Conservation (phyloP, 73 alveolate genomes). For the Paramecium sexaurelia region DNA sequence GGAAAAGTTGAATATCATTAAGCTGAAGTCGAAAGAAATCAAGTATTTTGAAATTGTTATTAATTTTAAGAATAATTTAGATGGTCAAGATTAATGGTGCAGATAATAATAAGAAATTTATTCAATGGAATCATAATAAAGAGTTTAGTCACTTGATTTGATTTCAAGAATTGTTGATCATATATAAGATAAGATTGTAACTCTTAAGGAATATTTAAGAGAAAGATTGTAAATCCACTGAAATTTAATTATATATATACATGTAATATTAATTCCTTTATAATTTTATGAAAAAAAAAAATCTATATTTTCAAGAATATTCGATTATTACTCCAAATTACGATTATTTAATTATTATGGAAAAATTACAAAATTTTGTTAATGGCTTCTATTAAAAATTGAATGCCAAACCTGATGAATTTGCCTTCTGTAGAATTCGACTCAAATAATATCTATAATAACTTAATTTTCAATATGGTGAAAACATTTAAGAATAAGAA, state of each 20-base stretch:
- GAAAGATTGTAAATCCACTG: conserved; percentile 30
- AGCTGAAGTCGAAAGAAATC: conserved; percentile 30
- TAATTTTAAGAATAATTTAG: conserved; percentile 6
- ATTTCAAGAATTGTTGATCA: conserved; percentile 45
- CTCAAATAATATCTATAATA: not conserved
- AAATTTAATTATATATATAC: not conserved
- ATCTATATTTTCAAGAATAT: not conserved
- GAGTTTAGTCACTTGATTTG: conserved; percentile 4
- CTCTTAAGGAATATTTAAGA: conserved; percentile 45
- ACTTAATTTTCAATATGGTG: not conserved
- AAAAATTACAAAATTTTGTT: conserved; percentile 4
- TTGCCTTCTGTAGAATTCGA: not conserved
- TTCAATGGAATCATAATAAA: conserved; percentile 16
- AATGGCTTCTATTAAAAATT: not conserved
- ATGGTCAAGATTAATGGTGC: conserved; percentile 55
- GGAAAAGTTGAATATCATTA: conserved; percentile 49
- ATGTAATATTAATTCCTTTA: not conserved
- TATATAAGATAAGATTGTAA: conserved; percentile 47
- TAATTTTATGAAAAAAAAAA: not conserved
- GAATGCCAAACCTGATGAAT: conserved; percentile 21
- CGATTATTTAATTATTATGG: not conserved
- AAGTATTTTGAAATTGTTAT: not conserved
- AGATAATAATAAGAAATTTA: conserved; percentile 45
- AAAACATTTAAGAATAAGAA: not conserved
- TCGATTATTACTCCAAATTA: not conserved